phyloP scores from a whole-genome alignment of 2,329 filamentous ascomycete genomes.

The Fusarium dlaminii region DNA sequence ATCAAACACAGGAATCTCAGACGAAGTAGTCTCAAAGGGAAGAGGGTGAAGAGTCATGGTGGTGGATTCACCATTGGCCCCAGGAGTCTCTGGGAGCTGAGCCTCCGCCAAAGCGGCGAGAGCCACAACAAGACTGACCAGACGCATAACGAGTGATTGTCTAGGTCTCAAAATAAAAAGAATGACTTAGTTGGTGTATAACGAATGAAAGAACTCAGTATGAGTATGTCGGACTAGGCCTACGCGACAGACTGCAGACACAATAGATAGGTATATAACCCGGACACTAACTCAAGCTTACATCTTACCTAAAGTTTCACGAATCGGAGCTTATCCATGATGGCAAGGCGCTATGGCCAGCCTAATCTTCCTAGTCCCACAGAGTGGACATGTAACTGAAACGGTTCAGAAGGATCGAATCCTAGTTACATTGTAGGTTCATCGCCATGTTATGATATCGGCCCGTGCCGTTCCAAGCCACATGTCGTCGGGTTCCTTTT shows the following conservation, averaged over 20 bases:
- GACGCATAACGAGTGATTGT: constrained; percentile 6
- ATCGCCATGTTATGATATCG: background rate
- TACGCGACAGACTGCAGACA: background rate
- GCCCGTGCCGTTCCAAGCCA: background rate
- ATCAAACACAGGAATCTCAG: background rate
- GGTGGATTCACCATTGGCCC: background rate
- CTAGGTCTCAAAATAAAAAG: background rate
- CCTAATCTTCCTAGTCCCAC: background rate
- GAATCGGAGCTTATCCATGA: too few relatives aligned
- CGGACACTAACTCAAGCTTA: background rate
- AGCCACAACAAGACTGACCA: background rate
- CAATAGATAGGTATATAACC: background rate
- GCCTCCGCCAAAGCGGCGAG: background rate
- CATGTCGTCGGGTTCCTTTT: background rate
- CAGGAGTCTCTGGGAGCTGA: background rate
- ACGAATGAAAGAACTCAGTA: background rate
- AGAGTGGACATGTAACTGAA: background rate
- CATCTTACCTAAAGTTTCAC: too few relatives aligned
- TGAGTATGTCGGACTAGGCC: background rate
- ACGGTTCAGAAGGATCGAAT: constrained; percentile 1
- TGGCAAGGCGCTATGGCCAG: background rate
- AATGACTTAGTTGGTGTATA: background rate
- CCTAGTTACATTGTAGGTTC: background rate
- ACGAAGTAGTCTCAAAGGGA: background rate
- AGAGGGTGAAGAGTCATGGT: background rate